Evolutionary conservation across 306 rosid species (phyloP).

Genomic region (Trifolium pratense): DNA sequence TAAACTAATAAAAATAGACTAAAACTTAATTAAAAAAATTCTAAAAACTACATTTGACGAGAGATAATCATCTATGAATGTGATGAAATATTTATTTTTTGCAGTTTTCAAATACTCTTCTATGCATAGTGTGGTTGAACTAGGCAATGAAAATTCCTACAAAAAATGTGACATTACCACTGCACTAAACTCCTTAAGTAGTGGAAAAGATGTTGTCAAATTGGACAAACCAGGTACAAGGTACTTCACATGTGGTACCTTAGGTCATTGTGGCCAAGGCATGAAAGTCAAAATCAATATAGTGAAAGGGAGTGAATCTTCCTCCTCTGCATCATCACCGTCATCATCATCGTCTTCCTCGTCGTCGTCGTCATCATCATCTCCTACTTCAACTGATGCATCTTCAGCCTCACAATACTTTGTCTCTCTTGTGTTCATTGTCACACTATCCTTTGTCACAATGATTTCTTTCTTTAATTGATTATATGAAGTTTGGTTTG

Average conservation of each 20-base stretch:
- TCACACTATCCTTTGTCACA: slow-evolving; percentile 37
- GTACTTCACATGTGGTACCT: slow-evolving; percentile 60
- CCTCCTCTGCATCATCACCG: slow-evolving; percentile 53
- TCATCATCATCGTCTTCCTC: not conserved
- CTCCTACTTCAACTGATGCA: slow-evolving; percentile 44
- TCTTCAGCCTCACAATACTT: slow-evolving; percentile 45
- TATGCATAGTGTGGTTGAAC: slow-evolving; percentile 53
- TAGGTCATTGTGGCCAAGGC: slow-evolving; percentile 80
- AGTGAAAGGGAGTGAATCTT: slow-evolving; percentile 52
- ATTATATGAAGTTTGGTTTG: slow-evolving; percentile 1
- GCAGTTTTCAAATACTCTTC: slow-evolving; percentile 79
- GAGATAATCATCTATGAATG: not conserved
- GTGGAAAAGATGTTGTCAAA: slow-evolving; percentile 56
- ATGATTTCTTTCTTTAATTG: slow-evolving; percentile 36
- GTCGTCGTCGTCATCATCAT: slow-evolving; percentile 46
- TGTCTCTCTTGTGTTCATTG: slow-evolving; percentile 29
- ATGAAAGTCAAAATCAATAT: slow-evolving; percentile 75
- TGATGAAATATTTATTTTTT: slow-evolving; percentile 9
- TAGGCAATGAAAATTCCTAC: slow-evolving; percentile 60
- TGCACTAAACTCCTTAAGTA: slow-evolving; percentile 57
- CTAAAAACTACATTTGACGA: no score
- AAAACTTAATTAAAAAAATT: no score
- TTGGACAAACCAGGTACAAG: slow-evolving; percentile 49
- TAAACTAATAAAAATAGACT: no score
- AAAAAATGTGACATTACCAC: slow-evolving; percentile 69